Evolutionary conservation across 768 basidiomycete species (phyloP).

Genomic region (Hericium rajendrae): DNA sequence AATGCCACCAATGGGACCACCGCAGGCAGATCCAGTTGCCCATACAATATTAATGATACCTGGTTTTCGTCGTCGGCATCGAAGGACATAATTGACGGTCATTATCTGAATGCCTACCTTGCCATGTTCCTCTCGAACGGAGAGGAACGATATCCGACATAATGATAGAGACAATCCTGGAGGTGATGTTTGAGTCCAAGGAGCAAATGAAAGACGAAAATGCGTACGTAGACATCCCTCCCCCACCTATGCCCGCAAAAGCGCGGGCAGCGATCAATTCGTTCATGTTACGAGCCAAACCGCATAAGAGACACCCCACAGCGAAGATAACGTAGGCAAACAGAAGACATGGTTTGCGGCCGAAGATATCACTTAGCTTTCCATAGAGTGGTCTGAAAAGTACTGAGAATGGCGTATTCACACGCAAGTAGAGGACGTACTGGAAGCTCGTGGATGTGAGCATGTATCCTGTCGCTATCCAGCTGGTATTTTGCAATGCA

Average conservation of each 20-base stretch:
- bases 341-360: slow-evolving; percentile 46
- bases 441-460: slow-evolving; percentile 52
- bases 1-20: slow-evolving; percentile 56
- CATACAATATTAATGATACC: slow-evolving; percentile 53
- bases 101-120: slow-evolving; percentile 29
- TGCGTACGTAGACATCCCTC: slow-evolving; percentile 53
- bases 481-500: slow-evolving; percentile 54
- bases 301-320: slow-evolving; percentile 43
- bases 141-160: slow-evolving; percentile 59
- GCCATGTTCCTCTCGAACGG: slow-evolving; percentile 58
- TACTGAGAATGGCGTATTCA: not conserved
- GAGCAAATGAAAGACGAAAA: not conserved
- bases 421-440: slow-evolving; percentile 23
- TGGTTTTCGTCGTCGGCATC: slow-evolving; percentile 9
- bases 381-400: slow-evolving; percentile 48
- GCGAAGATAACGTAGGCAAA: slow-evolving; percentile 47
- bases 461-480: slow-evolving; percentile 59
- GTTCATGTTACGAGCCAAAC: slow-evolving; percentile 42
- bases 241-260: slow-evolving; percentile 50
- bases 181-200: not conserved
- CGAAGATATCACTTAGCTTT: slow-evolving; percentile 56
- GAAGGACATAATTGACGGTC: not conserved
- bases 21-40: slow-evolving; percentile 45
- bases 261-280: slow-evolving; percentile 45
- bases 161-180: slow-evolving; percentile 51